A percentile compares a stretch with the other conserved stretches of the same genome.
phyloP scores from a whole-genome alignment of 2,329 filamentous ascomycete species.

The Fusarium praegraminearum region DNA sequence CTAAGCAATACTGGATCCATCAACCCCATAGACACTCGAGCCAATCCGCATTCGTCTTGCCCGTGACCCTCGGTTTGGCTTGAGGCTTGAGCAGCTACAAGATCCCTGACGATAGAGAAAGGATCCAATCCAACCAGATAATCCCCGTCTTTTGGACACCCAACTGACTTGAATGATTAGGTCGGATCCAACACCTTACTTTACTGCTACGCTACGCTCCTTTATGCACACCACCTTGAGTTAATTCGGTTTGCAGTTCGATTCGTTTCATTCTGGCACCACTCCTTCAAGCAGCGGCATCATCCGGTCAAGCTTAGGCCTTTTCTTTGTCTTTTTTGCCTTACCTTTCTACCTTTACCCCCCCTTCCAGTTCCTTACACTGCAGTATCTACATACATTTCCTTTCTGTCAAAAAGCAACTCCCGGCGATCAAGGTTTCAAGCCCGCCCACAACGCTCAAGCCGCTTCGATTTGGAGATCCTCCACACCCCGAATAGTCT shows the following conservation, averaged over 20 bases:
- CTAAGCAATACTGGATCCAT: conserved; percentile 39
- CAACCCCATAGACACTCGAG: conserved; percentile 32
- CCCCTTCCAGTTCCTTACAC: conserved; percentile 2
- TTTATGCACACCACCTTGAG: conserved; percentile 33
- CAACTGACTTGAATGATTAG: conserved; percentile 4
- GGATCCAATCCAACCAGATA: conserved; percentile 32
- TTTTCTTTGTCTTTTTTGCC: conserved; percentile 29
- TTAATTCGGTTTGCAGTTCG: conserved; percentile 23
- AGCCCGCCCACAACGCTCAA: conserved; percentile 23
- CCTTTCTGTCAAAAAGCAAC: conserved; percentile 22
- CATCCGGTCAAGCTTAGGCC: conserved; percentile 21
- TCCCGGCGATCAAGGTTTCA: conserved; percentile 39
- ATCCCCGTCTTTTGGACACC: conserved; percentile 26
- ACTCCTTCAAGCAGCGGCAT: conserved; percentile 33
- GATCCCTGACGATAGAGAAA: conserved; percentile 30
- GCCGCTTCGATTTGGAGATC: conserved; percentile 34
- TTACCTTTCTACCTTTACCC: conserved; percentile 4
- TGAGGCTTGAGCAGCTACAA: conserved; percentile 12
- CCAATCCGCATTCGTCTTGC: conserved; percentile 40
- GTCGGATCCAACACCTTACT: conserved; percentile 14
- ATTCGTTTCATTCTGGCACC: conserved; percentile 22
- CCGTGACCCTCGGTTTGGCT: conserved; percentile 28
- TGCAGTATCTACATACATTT: conserved; percentile 12
- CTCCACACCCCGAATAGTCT: conserved; percentile 26
- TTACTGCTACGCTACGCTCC: conserved; percentile 32